Evolutionary conservation across 1,284 basidiomycete species (phyloP), one percentile per base, ranked within the genome.

Genomic region (Marasmius sp.): DNA sequence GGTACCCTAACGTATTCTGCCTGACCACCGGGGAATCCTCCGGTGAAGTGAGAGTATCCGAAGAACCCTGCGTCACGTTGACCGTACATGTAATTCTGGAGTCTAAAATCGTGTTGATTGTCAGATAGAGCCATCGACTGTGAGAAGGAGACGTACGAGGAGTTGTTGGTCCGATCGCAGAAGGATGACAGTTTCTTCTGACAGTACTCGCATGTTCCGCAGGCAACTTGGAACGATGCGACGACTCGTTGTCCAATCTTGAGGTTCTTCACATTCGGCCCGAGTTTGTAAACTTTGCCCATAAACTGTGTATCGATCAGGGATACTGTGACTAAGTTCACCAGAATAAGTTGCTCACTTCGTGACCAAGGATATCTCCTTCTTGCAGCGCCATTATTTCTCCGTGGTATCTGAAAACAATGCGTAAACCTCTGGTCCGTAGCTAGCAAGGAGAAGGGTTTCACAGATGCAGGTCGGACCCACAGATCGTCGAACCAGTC

Each of bases 361-460:
- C 91, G 70, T 93, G 91, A 0, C 91, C 91, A 0, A 93, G 75
- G 57, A 93, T 90, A 71, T 93, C 90, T 6, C 88, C 89, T 66
- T 85, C 83, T 71, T 89, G 83, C 50, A 93, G 68, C 6, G 84
- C 79, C 65, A 90, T 70, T 65, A 93, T 89, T 69, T 82, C 83
- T 2, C 85, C 85, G 64, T 89, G 85, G 56, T 76, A 77, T 57
- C 73, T 76, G 38, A n/a, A 20, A 8, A 3, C 1, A 20, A 36
- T 20, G 47, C 10, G 49, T 48, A 36, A 49, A 33, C 38, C 22
- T 10, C n/a, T n/a, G n/a, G n/a, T n/a, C n/a, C n/a, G n/a, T n/a
- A n/a, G n/a, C n/a, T n/a, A n/a, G n/a, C n/a, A n/a, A n/a, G n/a
- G n/a, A n/a, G n/a, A n/a, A n/a, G n/a, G n/a, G n/a, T n/a, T n/a